Evolutionary conservation across 2,329 filamentous ascomycete genomes (phyloP).

Genomic region (Paramyrothecium roridum): DNA sequence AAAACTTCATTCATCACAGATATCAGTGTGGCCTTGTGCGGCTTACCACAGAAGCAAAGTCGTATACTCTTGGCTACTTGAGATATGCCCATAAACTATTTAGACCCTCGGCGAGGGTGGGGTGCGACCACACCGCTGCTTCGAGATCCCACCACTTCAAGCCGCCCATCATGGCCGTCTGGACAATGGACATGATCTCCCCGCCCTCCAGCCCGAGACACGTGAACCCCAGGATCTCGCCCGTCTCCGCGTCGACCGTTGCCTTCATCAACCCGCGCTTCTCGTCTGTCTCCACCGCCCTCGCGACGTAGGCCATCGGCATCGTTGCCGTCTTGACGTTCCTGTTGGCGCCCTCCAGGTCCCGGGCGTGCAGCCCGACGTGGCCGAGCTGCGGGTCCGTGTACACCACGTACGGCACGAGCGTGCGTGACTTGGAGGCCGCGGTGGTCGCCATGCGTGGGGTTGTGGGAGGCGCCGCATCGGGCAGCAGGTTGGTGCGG

Average conservation of each 20-base stretch:
- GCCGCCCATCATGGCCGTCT: slow-evolving; percentile 49
- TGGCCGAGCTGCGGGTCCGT: slow-evolving; percentile 53
- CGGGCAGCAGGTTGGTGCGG: slow-evolving; percentile 37
- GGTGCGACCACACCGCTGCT: slow-evolving; percentile 48
- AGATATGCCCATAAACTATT: slow-evolving; percentile 47
- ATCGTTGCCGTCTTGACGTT: slow-evolving; percentile 42
- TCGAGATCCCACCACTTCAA: slow-evolving; percentile 41
- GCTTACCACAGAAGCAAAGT: not conserved
- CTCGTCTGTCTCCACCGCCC: slow-evolving; percentile 49
- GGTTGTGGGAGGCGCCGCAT: slow-evolving; percentile 15
- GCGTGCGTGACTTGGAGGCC: slow-evolving; percentile 21
- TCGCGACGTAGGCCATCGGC: slow-evolving; percentile 49
- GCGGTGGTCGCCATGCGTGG: slow-evolving; percentile 20
- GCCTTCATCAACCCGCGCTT: slow-evolving; percentile 51
- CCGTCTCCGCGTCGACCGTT: slow-evolving; percentile 42
- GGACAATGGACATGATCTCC: slow-evolving; percentile 50
- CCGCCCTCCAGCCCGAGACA: slow-evolving; percentile 49
- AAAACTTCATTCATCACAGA: not conserved
- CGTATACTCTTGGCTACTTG: slow-evolving; percentile 17
- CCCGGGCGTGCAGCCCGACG: slow-evolving; percentile 42
- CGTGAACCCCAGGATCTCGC: slow-evolving; percentile 49
- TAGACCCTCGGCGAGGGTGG: slow-evolving; percentile 45
- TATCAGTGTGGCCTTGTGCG: too few species aligned
- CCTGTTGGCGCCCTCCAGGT: slow-evolving; percentile 23
- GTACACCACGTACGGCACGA: slow-evolving; percentile 47